These are phyloP conservation scores for Aspergillus tanneri DNA, from an alignment of 2,329 filamentous ascomycete genomes.

Conservation along the genomic window DNA sequence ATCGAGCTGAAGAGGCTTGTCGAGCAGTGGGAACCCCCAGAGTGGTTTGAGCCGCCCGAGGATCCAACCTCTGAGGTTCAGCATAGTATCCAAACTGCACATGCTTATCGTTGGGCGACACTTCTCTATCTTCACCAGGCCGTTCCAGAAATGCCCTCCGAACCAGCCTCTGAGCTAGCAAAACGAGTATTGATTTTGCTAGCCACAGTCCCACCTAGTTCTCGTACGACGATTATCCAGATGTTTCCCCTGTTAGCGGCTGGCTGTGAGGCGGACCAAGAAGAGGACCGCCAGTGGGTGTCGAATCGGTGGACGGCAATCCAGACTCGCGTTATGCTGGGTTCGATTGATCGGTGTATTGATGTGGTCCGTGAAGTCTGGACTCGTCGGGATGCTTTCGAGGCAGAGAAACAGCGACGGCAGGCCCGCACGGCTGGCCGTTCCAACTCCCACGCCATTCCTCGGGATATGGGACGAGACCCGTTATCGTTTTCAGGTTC, in stretches of 20 bases:
- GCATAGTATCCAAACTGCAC: constrained; percentile 65
- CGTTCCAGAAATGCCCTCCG: constrained; percentile 65
- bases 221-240: constrained; percentile 65
- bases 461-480: constrained; percentile 19
- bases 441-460: constrained; percentile 11
- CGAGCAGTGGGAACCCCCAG: constrained; percentile 61
- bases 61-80: constrained; percentile 62
- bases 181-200: constrained; percentile 62
- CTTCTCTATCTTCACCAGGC: constrained; percentile 67
- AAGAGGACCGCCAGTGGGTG: constrained; percentile 65
- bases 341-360: constrained; percentile 64
- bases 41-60: constrained; percentile 60
- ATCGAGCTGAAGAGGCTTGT: constrained; percentile 61
- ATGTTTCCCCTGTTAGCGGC: constrained; percentile 69
- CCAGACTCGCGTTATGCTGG: constrained; percentile 62
- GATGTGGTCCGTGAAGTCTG: constrained; percentile 67
- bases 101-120: constrained; percentile 67
- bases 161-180: constrained; percentile 57
- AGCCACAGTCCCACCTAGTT: constrained; percentile 62
- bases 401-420: constrained; percentile 38
- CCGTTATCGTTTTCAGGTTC: constrained; percentile 10
- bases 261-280: constrained; percentile 60
- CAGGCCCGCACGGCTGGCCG: constrained; percentile 31
- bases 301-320: constrained; percentile 62
- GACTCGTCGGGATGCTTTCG: constrained; percentile 59